These are phyloP conservation scores for Porcisia deanei DNA, from an alignment of 208 protist genomes.

Conservation along the genomic window DNA sequence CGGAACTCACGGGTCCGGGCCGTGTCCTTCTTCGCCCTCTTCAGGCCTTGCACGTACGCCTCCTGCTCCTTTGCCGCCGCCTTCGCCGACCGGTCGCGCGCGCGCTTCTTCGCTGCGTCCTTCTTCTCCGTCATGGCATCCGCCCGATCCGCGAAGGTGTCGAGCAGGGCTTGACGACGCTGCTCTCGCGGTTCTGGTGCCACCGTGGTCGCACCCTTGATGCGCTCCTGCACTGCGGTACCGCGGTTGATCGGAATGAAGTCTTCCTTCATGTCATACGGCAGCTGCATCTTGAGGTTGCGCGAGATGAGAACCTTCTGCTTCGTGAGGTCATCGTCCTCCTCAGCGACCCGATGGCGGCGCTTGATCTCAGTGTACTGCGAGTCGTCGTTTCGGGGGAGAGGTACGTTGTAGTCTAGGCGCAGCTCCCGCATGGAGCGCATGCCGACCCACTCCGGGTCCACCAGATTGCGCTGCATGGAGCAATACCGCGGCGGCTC, in stretches of 20 bases:
- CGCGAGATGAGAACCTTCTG: conserved; percentile 75
- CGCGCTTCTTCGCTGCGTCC: conserved; percentile 72
- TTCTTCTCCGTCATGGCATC: conserved; percentile 82
- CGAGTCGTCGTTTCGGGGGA: conserved; percentile 58
- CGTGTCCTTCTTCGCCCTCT: conserved; percentile 94
- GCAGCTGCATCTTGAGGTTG: conserved; percentile 80
- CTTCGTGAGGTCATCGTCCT: conserved; percentile 43
- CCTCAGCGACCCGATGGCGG: conserved; percentile 60
- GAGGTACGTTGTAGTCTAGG: conserved; percentile 61
- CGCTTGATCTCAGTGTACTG: conserved; percentile 89
- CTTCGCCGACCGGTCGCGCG: conserved; percentile 52
- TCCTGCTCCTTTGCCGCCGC: conserved; percentile 69
- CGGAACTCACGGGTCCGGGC: conserved; percentile 87
- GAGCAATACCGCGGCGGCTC: conserved; percentile 96
- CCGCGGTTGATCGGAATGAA: conserved; percentile 75
- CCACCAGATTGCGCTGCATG: conserved; percentile 93
- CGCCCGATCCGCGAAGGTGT: conserved; percentile 69
- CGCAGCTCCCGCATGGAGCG: conserved; percentile 87
- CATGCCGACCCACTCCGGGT: conserved; percentile 86
- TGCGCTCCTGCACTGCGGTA: conserved; percentile 69
- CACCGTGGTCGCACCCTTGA: conserved; percentile 69
- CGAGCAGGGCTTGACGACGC: conserved; percentile 77
- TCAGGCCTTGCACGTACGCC: conserved; percentile 77
- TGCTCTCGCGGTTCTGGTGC: conserved; percentile 81
- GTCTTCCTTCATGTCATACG: conserved; percentile 92